Conservation (phyloP, 2,329 filamentous ascomycete genomes). For the Pseudogymnoascus sp. region DNA sequence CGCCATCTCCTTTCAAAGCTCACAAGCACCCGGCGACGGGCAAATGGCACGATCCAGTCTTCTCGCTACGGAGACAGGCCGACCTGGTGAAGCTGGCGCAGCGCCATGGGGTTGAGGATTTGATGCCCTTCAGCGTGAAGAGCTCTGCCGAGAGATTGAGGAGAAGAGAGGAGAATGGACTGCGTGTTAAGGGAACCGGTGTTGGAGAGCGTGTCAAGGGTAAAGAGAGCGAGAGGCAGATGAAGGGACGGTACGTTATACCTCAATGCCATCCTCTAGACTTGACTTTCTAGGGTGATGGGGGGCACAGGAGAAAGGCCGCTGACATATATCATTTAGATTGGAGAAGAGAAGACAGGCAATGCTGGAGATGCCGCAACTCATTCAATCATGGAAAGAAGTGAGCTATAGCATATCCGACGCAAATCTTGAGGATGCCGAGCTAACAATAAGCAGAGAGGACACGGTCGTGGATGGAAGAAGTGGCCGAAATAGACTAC, state of each 20-base stretch:
- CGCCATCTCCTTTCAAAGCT: slow-evolving; percentile 70
- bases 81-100: slow-evolving; percentile 81
- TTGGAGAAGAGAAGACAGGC: slow-evolving; percentile 84
- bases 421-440: slow-evolving; percentile 1
- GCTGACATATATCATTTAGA: slow-evolving; percentile 33
- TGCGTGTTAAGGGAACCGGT: slow-evolving; percentile 87
- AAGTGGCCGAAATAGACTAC: slow-evolving; percentile 52
- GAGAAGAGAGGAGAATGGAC: slow-evolving; percentile 66
- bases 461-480: slow-evolving; percentile 66
- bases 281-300: background rate
- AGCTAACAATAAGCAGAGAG: slow-evolving; percentile 43
- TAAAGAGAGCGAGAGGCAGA: slow-evolving; percentile 80
- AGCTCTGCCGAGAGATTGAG: slow-evolving; percentile 61
- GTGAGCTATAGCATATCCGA: slow-evolving; percentile 39
- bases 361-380: slow-evolving; percentile 88
- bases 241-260: slow-evolving; percentile 59
- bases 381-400: slow-evolving; percentile 91
- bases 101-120: slow-evolving; percentile 68
- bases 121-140: slow-evolving; percentile 71
- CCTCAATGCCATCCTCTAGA: background rate
- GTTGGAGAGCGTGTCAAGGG: slow-evolving; percentile 91
- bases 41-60: slow-evolving; percentile 74
- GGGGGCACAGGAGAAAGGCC: background rate
- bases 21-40: slow-evolving; percentile 71
- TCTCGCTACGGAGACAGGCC: slow-evolving; percentile 79